Percentiles rank a stretch among this genome's conserved stretches.
phyloP scores from a whole-genome alignment of 2,329 filamentous ascomycete species.

The Aureobasidium zeae region DNA sequence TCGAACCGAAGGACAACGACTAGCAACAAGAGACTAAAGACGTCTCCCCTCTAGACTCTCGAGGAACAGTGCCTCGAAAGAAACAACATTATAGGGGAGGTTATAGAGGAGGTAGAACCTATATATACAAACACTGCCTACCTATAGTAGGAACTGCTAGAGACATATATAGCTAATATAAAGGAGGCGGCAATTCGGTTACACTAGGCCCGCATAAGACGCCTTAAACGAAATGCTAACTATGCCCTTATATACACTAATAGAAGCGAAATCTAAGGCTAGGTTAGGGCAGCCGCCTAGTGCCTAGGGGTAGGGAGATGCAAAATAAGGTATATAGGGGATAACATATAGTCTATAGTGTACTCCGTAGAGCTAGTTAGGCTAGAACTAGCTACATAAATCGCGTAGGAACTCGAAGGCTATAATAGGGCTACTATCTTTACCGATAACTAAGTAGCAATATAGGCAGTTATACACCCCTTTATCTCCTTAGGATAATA shows the following conservation, averaged over 20 bases:
- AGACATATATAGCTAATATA: neutral
- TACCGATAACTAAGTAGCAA: neutral
- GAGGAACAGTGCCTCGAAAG: neutral
- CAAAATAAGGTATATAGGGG: neutral
- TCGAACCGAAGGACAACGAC: neutral
- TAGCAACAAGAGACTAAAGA: neutral
- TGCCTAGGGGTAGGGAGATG: neutral
- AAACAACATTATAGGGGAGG: neutral
- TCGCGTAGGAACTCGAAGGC: neutral
- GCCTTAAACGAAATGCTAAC: neutral
- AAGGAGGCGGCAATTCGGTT: neutral
- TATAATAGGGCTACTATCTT: neutral
- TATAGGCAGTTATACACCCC: constrained; percentile 2
- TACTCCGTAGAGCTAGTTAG: neutral
- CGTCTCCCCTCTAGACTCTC: neutral
- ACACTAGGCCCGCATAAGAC: neutral
- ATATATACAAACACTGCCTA: neutral
- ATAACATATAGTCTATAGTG: neutral
- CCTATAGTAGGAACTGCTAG: neutral
- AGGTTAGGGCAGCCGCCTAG: neutral
- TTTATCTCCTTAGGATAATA: neutral
- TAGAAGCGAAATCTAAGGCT: neutral
- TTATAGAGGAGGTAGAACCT: neutral
- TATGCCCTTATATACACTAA: neutral
- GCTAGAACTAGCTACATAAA: neutral